These are phyloP conservation scores for Persicaria tinctoria DNA, from an alignment of 148 eudicot genomes.

Conservation along the genomic window DNA sequence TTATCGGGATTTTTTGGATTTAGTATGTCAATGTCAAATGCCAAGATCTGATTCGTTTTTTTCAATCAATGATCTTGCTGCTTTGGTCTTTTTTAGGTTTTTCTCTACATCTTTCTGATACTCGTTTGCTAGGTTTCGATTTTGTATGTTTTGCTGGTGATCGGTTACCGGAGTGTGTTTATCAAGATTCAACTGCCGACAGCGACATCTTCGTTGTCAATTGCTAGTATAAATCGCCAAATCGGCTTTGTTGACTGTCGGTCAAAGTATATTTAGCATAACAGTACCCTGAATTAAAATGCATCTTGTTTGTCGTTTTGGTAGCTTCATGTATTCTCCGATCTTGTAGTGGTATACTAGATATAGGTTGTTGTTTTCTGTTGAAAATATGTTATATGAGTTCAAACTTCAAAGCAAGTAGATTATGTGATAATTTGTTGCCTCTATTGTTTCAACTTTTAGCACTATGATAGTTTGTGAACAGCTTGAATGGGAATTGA, in stretches of 20 bases:
- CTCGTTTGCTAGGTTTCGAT: not conserved
- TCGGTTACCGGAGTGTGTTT: not conserved
- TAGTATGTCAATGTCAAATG: not conserved
- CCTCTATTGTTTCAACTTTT: not conserved
- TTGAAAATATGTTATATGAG: not conserved
- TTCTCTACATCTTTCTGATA: not conserved
- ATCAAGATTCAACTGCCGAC: not conserved
- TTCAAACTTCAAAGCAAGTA: not conserved
- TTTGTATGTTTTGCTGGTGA: not conserved
- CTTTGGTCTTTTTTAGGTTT: not conserved
- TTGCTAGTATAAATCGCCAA: not conserved
- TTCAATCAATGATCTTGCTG: slow-evolving; percentile 8
- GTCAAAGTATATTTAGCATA: not conserved
- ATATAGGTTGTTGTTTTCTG: not conserved
- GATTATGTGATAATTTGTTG: not conserved
- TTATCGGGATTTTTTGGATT: not conserved
- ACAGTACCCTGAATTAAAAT: not conserved
- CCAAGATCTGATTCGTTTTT: slow-evolving; percentile 7
- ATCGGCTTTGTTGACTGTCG: not conserved
- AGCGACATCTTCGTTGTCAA: not conserved
- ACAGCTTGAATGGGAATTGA: not conserved
- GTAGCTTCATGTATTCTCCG: not conserved
- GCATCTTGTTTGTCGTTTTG: slow-evolving; percentile 1
- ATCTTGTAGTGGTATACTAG: not conserved
- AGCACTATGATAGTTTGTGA: not conserved